Conservation (phyloP, 2,329 filamentous ascomycete genomes). For the Sclerotinia spermophila region DNA sequence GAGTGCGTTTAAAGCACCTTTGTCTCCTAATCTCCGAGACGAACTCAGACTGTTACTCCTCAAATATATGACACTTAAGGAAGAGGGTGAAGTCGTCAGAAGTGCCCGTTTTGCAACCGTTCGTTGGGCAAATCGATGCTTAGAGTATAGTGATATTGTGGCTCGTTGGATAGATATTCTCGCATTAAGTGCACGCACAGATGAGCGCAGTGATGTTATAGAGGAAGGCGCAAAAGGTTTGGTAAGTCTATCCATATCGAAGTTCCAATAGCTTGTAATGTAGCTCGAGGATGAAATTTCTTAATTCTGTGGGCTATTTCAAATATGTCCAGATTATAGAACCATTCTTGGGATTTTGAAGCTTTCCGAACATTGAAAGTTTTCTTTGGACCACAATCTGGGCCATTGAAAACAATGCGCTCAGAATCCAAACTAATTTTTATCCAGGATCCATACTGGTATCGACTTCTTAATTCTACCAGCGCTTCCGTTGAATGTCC, state of each 20-base stretch:
- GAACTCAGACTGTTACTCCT: slow-evolving; percentile 54
- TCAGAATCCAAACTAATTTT: slow-evolving; percentile 8
- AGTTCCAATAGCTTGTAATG: not conserved
- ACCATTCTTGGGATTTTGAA: not conserved
- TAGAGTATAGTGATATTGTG: slow-evolving; percentile 73
- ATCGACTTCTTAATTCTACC: slow-evolving; percentile 55
- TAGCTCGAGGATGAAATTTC: too few species aligned
- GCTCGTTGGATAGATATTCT: slow-evolving; percentile 88
- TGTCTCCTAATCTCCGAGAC: slow-evolving; percentile 38
- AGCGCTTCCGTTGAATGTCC: slow-evolving; percentile 42
- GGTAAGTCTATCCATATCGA: slow-evolving; percentile 56
- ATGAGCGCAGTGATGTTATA: slow-evolving; percentile 74
- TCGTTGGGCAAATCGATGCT: slow-evolving; percentile 84
- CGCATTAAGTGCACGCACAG: slow-evolving; percentile 62
- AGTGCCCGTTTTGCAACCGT: slow-evolving; percentile 79
- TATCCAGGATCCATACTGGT: slow-evolving; percentile 58
- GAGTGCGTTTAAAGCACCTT: slow-evolving; percentile 46
- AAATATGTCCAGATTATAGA: not conserved
- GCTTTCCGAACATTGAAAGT: not conserved
- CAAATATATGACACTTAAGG: slow-evolving; percentile 58
- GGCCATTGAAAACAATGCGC: not conserved
- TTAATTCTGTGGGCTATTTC: too few species aligned
- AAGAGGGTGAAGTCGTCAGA: slow-evolving; percentile 52
- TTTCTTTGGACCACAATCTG: not conserved
- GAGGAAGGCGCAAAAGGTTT: slow-evolving; percentile 89